Conservation (phyloP, 176 grass and related monocot species). For the Aegilops longissima region DNA sequence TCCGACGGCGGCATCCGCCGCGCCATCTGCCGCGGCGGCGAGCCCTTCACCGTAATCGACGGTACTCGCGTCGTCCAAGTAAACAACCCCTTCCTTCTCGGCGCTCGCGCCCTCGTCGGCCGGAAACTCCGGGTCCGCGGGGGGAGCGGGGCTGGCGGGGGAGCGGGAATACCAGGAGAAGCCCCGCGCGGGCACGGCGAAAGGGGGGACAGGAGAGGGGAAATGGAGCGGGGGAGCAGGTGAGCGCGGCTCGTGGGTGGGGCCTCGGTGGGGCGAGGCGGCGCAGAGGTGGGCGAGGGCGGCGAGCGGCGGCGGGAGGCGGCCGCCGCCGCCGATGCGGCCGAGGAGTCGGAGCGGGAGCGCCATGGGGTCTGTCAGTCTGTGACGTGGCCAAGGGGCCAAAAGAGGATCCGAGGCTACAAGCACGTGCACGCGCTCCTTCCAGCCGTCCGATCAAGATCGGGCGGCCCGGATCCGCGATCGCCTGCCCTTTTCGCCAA, state of each 20-base stretch:
- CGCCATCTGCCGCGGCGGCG: slow-evolving; percentile 7
- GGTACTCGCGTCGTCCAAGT: background rate
- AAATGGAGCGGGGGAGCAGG: background rate
- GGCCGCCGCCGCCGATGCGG: slow-evolving; percentile 27
- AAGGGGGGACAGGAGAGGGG: background rate
- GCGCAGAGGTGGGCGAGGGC: slow-evolving; percentile 10
- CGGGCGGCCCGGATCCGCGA: background rate
- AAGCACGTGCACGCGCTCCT: background rate
- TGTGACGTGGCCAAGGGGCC: background rate
- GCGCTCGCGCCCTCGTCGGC: background rate
- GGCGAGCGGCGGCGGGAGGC: slow-evolving; percentile 16
- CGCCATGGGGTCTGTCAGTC: slow-evolving; percentile 21
- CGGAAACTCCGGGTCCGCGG: too few species aligned
- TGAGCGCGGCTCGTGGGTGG: background rate
- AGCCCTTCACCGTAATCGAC: slow-evolving; percentile 22
- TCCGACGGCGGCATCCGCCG: slow-evolving; percentile 34
- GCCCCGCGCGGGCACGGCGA: slow-evolving; percentile 36
- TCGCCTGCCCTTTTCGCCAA: background rate
- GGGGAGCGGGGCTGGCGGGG: background rate
- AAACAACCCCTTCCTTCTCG: background rate
- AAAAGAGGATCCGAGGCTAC: background rate
- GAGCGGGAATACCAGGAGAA: slow-evolving; percentile 65
- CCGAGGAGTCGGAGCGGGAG: slow-evolving; percentile 42
- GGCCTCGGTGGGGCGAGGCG: background rate
- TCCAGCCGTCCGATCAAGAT: background rate